Base-by-base conservation (phyloP, 2,329 filamentous ascomycete species). In the Fusarium chuoi region DNA sequence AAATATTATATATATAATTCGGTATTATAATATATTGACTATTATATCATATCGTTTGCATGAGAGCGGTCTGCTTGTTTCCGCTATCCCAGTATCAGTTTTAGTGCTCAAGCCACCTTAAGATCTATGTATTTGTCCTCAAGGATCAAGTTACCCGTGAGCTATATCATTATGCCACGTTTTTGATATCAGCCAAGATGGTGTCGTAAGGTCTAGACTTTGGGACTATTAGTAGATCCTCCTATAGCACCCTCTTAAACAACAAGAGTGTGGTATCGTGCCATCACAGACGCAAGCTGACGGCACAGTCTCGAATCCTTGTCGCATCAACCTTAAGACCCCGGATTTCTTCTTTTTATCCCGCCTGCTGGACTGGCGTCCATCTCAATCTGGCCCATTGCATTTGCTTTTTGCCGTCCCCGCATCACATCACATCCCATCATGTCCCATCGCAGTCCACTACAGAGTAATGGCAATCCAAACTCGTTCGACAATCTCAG, bases 41-140 rank as follows among this genome's bases (percentile, higher is more conserved):
- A 67, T 63, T 36, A 61, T 73, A 70, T 71, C 49, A 74, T 62
- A 61, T 68, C 36, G 36, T 44, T 62, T 62, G 65, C 46, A 49
- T 63, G 33, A 49, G 42, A 46, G 56, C 56, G 65, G 66, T 49
- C 42, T 56, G 39, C 41, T 44, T 54, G 26, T 35, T 52, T 57
- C 11, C 28, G 20, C 26, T 48, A 33, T 36, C n/a, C 54, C 42
- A 45, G 33, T 48, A 36, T 45, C 20, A 24, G 28, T 44, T n/a
- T 38, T 38, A 18, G 44, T 46, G n/a, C 28, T 26, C 42, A 51
- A 52, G 58, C 51, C 66, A 63, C 46, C 24, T 58, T 18, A 26
- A 20, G 36, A 20, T 30, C 24, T 5, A 20, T 30, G 20, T 5
- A 26, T 14, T 18, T 22, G 28, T 33, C 36, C 44, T 41, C 48